Conservation (phyloP, 2,329 filamentous ascomycete species). For the Sarocladium brachiariae region DNA sequence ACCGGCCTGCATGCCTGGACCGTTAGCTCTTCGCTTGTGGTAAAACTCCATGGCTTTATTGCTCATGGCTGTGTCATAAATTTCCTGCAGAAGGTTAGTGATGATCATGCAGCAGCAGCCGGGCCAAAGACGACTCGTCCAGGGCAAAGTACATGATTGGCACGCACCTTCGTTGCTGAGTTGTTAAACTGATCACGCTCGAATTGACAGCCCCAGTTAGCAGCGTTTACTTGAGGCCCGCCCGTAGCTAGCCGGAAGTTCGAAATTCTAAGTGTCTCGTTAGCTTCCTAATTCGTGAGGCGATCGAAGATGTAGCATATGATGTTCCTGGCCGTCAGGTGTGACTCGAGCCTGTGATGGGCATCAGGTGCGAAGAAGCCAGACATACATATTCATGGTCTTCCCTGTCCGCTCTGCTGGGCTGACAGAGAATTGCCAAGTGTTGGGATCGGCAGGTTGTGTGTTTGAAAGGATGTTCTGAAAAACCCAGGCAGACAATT, state of each 20-base stretch:
- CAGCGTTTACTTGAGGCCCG: constrained; percentile 33
- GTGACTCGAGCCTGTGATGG: background rate
- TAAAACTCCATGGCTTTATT: constrained; percentile 42
- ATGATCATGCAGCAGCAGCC: background rate
- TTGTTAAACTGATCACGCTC: constrained; percentile 42
- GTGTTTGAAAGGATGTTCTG: constrained; percentile 29
- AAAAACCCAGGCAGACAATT: constrained; percentile 34
- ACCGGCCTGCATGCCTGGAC: constrained; percentile 41
- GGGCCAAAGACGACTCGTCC: too few relatives aligned
- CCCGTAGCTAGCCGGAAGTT: constrained; percentile 41
- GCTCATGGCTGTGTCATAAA: constrained; percentile 43
- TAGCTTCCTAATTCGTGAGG: background rate
- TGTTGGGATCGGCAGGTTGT: constrained; percentile 23
- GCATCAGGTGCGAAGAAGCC: background rate
- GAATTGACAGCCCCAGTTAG: constrained; percentile 35
- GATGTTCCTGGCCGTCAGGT: background rate
- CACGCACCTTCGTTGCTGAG: constrained; percentile 37
- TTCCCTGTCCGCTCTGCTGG: constrained; percentile 36
- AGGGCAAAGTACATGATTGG: background rate
- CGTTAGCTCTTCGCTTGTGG: constrained; percentile 43
- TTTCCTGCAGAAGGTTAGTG: constrained; percentile 30
- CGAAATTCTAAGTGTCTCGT: constrained; percentile 35
- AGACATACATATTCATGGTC: constrained; percentile 34
- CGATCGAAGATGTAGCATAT: too few relatives aligned
- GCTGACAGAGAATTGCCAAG: constrained; percentile 33